Base-by-base conservation (phyloP, 1,139 yeast genomes). In the Yamadazyma sp. region DNA sequence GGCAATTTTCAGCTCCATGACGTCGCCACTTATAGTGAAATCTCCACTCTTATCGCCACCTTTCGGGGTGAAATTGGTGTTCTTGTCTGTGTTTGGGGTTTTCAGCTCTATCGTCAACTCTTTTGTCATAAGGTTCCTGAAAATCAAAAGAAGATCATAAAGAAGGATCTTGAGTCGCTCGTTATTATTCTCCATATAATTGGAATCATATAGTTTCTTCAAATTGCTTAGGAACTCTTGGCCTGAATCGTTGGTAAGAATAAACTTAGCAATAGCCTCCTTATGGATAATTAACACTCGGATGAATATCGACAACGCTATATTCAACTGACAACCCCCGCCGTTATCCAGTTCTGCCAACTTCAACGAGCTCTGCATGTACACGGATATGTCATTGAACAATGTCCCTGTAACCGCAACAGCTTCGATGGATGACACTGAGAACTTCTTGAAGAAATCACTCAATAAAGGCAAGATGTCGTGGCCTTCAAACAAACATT, bases 231-330 rank as follows among this genome's bases (percentile, higher is more conserved):
- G 56, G 42, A 78, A 70, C 3, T 54, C 51, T 36, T 69, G 61
- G 45, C 56, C 70, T n/a, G 28, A 7, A 47, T 54, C 73, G 44
- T 47, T 63, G 43, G 45, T 61, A 34, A 58, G 55, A 33, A 63
- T 65, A 45, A 57, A 47, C 41, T 64, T 53, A 3, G 68, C 62
- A 23, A 75, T 51, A 1, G 67, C 57, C 4, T 62, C 56, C 51
- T 76, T 77, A 54, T 83, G 87, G 40, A 83, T 78, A 46, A 83
- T 74, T 24, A 83, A 59, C 9, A 83, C 76, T 47, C 83, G 69
- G 41, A 81, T 66, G 45, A 79, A 69, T 24, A 81, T 64, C 3
- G 74, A 62, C 29, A 47, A 41, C 10, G 46, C 31, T 29, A 35
- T 27, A 29, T 40, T 36, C 15, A 44, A 30, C 4, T 44, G 39